These are phyloP conservation scores for Ormosia semicastrata DNA, from an alignment of 306 rosid genomes.

Conservation along the genomic window DNA sequence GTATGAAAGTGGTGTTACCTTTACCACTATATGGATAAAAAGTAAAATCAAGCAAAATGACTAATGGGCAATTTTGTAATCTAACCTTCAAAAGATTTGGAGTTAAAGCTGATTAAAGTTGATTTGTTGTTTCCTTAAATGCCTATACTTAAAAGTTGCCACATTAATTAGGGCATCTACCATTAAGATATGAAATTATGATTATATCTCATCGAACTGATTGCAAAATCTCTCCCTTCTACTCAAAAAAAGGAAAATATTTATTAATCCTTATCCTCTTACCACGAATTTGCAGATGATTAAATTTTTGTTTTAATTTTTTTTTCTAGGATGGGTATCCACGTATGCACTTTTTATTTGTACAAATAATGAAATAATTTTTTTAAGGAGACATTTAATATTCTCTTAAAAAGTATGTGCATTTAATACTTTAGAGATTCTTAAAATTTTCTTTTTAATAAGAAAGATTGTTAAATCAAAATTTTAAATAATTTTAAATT, in stretches of 20 bases:
- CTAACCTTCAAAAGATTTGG: background rate
- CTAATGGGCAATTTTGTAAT: slow-evolving; percentile 18
- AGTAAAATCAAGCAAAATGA: background rate
- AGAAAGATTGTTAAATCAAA: no score
- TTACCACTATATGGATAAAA: no score
- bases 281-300: background rate
- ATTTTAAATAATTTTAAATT: no score
- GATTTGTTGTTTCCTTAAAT: background rate
- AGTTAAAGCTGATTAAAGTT: background rate
- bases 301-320: no score
- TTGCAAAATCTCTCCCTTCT: background rate
- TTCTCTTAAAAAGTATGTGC: no score
- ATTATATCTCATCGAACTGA: background rate
- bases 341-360: background rate
- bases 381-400: no score
- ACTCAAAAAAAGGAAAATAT: background rate
- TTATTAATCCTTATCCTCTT: background rate
- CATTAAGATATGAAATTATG: background rate
- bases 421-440: no score
- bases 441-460: no score
- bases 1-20: no score
- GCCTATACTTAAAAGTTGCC: background rate
- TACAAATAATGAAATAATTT: background rate
- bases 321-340: background rate
- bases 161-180: background rate